Conservation (phyloP, 1,139 yeast species). For the Suhomyces choctaworum region DNA sequence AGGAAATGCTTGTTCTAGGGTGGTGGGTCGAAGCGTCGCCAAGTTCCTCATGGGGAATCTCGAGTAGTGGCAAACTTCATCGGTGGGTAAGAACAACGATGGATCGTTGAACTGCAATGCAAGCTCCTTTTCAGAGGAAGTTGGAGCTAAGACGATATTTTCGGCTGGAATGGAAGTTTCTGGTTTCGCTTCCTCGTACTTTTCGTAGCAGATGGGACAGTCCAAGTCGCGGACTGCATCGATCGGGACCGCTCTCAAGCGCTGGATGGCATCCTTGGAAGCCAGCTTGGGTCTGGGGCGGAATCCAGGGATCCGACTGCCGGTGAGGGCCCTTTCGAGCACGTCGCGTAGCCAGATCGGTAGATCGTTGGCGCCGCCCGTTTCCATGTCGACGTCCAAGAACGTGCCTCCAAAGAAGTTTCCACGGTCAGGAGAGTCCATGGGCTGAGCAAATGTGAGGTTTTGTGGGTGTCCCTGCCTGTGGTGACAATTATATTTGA, state of each 20-base stretch:
- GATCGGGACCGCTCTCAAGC: slow-evolving; percentile 30
- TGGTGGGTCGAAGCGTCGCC: slow-evolving; percentile 23
- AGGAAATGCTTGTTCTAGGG: slow-evolving; percentile 36
- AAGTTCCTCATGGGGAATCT: slow-evolving; percentile 39
- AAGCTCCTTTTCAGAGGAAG: neutral
- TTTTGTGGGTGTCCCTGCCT: neutral
- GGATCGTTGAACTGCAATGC: slow-evolving; percentile 36
- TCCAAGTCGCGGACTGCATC: slow-evolving; percentile 23
- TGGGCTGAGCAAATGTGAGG: neutral
- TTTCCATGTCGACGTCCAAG: slow-evolving; percentile 32
- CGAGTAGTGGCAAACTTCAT: slow-evolving; percentile 31
- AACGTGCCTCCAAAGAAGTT: slow-evolving; percentile 23
- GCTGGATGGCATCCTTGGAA: slow-evolving; percentile 43
- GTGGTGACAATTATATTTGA: too few species aligned
- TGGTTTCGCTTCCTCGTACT: slow-evolving; percentile 22
- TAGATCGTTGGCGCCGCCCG: slow-evolving; percentile 32
- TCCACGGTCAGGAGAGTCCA: slow-evolving; percentile 10
- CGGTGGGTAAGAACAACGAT: slow-evolving; percentile 40
- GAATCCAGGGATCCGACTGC: slow-evolving; percentile 24
- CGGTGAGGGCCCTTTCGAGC: slow-evolving; percentile 36
- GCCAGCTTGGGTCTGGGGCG: slow-evolving; percentile 32
- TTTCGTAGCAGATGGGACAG: slow-evolving; percentile 50
- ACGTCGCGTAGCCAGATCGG: slow-evolving; percentile 45
- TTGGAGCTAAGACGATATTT: neutral
- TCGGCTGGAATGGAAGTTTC: neutral